Evolutionary conservation across 2,329 filamentous ascomycete genomes (phyloP).

Genomic region (Beauveria brongniartii): DNA sequence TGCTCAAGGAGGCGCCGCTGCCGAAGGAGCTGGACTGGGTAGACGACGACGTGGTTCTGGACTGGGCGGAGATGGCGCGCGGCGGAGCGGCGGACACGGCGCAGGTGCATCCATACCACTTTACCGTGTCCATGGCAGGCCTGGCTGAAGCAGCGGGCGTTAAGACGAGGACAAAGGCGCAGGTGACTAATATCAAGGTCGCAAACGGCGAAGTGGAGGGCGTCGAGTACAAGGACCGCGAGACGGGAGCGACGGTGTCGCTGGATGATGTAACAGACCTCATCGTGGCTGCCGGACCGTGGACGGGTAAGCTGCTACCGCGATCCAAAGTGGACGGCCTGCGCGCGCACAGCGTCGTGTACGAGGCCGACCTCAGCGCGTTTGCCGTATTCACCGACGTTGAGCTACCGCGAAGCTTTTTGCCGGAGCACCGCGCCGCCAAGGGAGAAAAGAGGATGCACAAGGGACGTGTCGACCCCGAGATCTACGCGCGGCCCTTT

Average conservation of each 20-base stretch:
- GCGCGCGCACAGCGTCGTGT: conserved; percentile 59
- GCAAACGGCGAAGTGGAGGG: conserved; percentile 44
- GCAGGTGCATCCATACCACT: conserved; percentile 87
- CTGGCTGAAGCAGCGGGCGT: conserved; percentile 64
- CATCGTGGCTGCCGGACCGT: conserved; percentile 51
- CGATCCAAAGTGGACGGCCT: conserved; percentile 49
- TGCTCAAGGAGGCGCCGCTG: conserved; percentile 51
- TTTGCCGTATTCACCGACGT: conserved; percentile 86
- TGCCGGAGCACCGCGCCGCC: conserved; percentile 39
- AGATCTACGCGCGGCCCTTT: conserved; percentile 87
- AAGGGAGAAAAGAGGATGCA: conserved; percentile 44
- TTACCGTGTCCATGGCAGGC: conserved; percentile 75
- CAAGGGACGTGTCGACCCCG: conserved; percentile 65
- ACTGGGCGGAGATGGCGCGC: conserved; percentile 74
- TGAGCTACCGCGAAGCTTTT: conserved; percentile 57
- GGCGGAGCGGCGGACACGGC: conserved; percentile 67
- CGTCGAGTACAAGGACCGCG: conserved; percentile 51
- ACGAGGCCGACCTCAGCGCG: conserved; percentile 56
- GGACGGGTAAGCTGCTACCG: conserved; percentile 54
- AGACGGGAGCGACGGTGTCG: conserved; percentile 25
- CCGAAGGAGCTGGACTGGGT: conserved; percentile 84
- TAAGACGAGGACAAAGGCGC: conserved; percentile 56
- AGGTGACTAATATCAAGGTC: conserved; percentile 59
- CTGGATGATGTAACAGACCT: conserved; percentile 44
- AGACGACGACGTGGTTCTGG: conserved; percentile 53